phyloP scores from a whole-genome alignment of 2,329 filamentous ascomycete species.

The Botrytis galanthina region DNA sequence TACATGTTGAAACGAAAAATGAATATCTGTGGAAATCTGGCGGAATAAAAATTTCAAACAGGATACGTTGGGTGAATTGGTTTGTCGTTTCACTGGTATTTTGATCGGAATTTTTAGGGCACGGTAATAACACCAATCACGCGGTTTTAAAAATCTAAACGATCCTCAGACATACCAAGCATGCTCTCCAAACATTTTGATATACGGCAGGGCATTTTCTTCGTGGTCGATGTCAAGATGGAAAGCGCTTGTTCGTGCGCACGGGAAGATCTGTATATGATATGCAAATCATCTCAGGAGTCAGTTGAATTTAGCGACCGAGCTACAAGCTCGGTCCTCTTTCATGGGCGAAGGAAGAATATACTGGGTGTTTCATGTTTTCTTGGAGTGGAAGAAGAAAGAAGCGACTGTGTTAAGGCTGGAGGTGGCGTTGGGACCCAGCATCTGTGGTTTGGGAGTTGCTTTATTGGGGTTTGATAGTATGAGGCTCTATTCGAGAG shows the following conservation, averaged over 20 bases:
- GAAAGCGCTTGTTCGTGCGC: background rate
- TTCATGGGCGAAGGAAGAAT: background rate
- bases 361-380: background rate
- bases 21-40: too few relatives aligned
- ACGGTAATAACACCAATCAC: background rate
- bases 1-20: background rate
- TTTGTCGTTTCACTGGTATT: background rate
- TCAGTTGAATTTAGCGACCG: background rate
- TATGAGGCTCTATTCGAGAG: background rate
- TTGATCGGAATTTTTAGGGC: background rate
- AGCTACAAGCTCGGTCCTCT: background rate
- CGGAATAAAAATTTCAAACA: too few relatives aligned
- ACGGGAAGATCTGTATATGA: background rate
- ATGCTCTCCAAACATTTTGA: background rate
- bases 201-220: background rate
- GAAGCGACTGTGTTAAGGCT: background rate
- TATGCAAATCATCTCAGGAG: background rate
- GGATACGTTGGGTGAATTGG: background rate
- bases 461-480: background rate
- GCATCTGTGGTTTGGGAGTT: background rate
- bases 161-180: background rate
- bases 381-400: background rate
- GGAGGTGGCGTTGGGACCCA: background rate
- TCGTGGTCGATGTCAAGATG: background rate
- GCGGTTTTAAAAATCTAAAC: background rate